Percentiles rank a stretch among this genome's conserved stretches.
phyloP scores from a whole-genome alignment of 129 eudicot genomes.

The Saussurea involucrata region DNA sequence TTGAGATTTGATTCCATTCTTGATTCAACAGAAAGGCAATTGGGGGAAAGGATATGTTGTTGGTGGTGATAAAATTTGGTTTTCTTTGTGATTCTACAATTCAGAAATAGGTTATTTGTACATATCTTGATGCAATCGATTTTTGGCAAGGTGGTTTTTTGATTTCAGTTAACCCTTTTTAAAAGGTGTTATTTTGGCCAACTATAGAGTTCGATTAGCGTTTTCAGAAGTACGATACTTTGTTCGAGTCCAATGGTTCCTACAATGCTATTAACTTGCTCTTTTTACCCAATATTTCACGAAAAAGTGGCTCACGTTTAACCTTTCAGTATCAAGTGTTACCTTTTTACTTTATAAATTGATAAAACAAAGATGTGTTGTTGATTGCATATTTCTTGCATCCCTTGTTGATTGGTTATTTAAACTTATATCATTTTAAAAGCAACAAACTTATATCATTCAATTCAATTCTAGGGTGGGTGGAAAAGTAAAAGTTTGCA shows the following conservation, averaged over 20 bases:
- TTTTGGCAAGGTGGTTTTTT: not conserved
- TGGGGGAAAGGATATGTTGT: not conserved
- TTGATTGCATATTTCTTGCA: not conserved
- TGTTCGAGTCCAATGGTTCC: not conserved
- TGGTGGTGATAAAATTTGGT: not conserved
- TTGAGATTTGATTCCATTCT: not conserved
- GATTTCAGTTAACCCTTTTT: not conserved
- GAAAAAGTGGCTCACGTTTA: not conserved
- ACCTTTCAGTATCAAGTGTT: not conserved
- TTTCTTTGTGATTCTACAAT: not conserved
- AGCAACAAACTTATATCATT: not conserved
- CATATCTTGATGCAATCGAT: not conserved
- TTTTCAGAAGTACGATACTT: not conserved
- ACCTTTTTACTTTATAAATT: not conserved
- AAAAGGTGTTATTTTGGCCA: not conserved
- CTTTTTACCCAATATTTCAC: not conserved
- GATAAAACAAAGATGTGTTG: not conserved
- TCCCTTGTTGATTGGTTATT: not conserved
- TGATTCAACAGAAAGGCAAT: not conserved
- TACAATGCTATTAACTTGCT: not conserved
- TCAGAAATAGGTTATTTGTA: not conserved
- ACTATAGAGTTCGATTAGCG: not conserved
- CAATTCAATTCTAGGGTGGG: slow-evolving; percentile 1
- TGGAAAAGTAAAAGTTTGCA: not conserved
- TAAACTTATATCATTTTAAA: not conserved